Conservation (phyloP, 768 basidiomycete genomes). For the Boletus rufocinnamomeus region DNA sequence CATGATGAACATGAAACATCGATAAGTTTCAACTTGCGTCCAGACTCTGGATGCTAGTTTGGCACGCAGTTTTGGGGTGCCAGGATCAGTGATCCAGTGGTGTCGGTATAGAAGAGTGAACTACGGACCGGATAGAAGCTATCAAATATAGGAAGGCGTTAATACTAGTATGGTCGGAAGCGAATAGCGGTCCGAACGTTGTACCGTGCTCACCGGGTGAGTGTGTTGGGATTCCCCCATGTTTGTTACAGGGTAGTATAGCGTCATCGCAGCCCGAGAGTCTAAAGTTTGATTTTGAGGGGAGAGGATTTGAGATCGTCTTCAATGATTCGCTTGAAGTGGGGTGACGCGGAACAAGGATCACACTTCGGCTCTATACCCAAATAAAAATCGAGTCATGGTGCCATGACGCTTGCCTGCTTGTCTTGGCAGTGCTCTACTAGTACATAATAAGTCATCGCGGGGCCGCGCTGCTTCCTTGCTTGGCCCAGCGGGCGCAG, state of each 20-base stretch:
- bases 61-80: not conserved
- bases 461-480: not conserved
- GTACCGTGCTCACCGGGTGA: not conserved
- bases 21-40: constrained; percentile 7
- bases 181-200: not conserved
- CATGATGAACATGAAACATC: constrained; percentile 2
- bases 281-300: too few species aligned
- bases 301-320: too few species aligned
- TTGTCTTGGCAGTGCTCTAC: too few species aligned
- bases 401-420: not conserved
- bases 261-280: not conserved
- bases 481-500: not conserved
- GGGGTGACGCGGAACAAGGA: not conserved
- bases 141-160: not conserved
- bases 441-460: not conserved
- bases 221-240: too few species aligned
- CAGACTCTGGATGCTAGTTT: not conserved
- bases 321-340: too few species aligned
- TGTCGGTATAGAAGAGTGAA: not conserved
- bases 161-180: not conserved
- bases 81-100: not conserved
- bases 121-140: not conserved
- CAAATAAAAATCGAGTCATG: too few species aligned
- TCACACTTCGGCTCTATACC: not conserved
- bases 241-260: not conserved